These are phyloP conservation scores for Syncephalastrum racemosum DNA, from an alignment of 371 early-diverging fungal species.

Conservation along the genomic window DNA sequence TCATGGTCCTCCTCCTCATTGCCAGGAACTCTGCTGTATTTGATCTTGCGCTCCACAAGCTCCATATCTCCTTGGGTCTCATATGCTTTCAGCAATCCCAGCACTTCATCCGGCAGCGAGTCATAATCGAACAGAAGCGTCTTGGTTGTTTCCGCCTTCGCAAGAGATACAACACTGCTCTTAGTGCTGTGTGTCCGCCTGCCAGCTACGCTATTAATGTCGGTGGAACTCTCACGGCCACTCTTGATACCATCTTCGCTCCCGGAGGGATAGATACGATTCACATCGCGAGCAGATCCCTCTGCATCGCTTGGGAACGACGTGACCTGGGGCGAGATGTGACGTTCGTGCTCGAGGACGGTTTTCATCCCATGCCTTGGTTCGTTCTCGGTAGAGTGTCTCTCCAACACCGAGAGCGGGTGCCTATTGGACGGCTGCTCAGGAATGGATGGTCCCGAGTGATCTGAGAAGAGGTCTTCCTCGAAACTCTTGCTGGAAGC, in stretches of 20 bases:
- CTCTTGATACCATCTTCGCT: conserved; percentile 18
- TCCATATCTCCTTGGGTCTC: conserved; percentile 20
- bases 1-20: conserved; percentile 10
- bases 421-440: no score
- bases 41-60: conserved; percentile 11
- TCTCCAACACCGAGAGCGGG: no score
- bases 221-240: conserved; percentile 9
- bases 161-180: not conserved
- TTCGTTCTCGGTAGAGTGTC: no score
- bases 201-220: not conserved
- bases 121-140: conserved; percentile 32
- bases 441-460: no score
- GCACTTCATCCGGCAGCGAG: conserved; percentile 28
- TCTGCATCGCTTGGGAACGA: no score
- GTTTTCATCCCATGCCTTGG: no score
- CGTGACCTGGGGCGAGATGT: no score
- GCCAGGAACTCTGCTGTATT: not conserved
- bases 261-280: conserved; percentile 7
- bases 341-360: no score
- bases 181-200: not conserved
- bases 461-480: no score
- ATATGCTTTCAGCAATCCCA: conserved; percentile 22
- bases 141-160: not conserved
- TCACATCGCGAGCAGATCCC: not conserved
- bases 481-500: no score